Percentiles rank a stretch among this genome's conserved stretches.
These are phyloP conservation scores for Vitis vinifera DNA, from an alignment of 164 flowering plant genomes.

Conservation along the genomic window DNA sequence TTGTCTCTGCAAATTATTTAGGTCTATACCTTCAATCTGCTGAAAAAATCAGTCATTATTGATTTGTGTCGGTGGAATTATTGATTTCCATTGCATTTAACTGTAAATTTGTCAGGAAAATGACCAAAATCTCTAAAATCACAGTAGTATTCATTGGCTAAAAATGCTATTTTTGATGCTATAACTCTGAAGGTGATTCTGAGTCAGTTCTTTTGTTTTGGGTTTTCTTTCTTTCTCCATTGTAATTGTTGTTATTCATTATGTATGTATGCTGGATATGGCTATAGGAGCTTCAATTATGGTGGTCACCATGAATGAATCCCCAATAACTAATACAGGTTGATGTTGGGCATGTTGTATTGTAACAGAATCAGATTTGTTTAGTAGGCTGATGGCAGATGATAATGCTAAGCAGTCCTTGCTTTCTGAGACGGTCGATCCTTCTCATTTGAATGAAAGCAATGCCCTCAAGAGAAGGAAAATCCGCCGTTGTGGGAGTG, in stretches of 20 bases:
- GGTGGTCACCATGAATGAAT: too few species aligned
- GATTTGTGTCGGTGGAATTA: too few species aligned
- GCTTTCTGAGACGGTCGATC: conserved; percentile 24
- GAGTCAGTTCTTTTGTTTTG: too few species aligned
- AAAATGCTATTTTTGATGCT: too few species aligned
- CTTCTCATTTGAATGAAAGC: conserved; percentile 18
- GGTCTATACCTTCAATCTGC: too few species aligned
- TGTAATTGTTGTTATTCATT: not conserved
- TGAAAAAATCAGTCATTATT: too few species aligned
- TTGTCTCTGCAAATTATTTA: too few species aligned
- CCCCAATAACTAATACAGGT: not conserved
- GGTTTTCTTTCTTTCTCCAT: not conserved
- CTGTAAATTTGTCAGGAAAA: not conserved
- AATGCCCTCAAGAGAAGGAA: conserved; percentile 31
- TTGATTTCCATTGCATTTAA: too few species aligned
- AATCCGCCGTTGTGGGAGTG: conserved; percentile 26
- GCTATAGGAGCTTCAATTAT: too few species aligned
- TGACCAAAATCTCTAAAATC: not conserved
- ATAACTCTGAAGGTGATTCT: too few species aligned
- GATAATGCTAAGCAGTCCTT: conserved; percentile 35
- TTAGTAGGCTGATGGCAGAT: conserved; percentile 24
- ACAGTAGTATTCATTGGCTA: too few species aligned
- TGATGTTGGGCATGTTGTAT: not conserved
- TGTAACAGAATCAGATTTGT: not conserved
- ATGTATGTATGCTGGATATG: too few species aligned